Evolutionary conservation across 2,329 filamentous ascomycete species (phyloP).

Genomic region (Paraphaeosphaeria sporulosa): DNA sequence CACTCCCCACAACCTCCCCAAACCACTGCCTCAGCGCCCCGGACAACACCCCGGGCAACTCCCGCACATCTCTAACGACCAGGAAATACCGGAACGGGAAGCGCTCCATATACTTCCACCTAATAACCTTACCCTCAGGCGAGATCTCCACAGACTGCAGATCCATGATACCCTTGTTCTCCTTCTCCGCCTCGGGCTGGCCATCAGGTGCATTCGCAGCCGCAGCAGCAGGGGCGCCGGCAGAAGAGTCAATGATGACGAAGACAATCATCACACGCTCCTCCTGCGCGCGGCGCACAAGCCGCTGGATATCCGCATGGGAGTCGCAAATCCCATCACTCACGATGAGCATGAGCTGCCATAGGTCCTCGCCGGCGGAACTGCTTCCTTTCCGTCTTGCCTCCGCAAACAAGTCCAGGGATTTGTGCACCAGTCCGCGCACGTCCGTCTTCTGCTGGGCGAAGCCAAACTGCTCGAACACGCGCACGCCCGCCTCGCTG

Average conservation of each 20-base stretch:
- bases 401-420: slow-evolving; percentile 80
- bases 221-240: slow-evolving; percentile 28
- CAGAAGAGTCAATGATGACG: slow-evolving; percentile 80
- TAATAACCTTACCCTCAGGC: slow-evolving; percentile 73
- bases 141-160: slow-evolving; percentile 87
- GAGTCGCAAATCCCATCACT: slow-evolving; percentile 93
- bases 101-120: slow-evolving; percentile 89
- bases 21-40: slow-evolving; percentile 96
- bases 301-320: slow-evolving; percentile 80
- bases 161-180: slow-evolving; percentile 78
- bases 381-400: slow-evolving; percentile 68
- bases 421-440: slow-evolving; percentile 75
- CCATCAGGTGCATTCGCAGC: slow-evolving; percentile 17
- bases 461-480: slow-evolving; percentile 86
- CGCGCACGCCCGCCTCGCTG: slow-evolving; percentile 79
- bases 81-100: slow-evolving; percentile 98
- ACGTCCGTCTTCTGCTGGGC: slow-evolving; percentile 87
- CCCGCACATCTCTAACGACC: slow-evolving; percentile 89
- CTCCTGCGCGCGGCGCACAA: slow-evolving; percentile 87
- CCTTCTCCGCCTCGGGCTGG: slow-evolving; percentile 26
- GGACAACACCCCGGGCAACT: slow-evolving; percentile 87
- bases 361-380: slow-evolving; percentile 72
- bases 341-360: slow-evolving; percentile 93
- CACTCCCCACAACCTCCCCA: slow-evolving; percentile 67
- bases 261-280: slow-evolving; percentile 98